phyloP scores from a whole-genome alignment of 306 rosid genomes.

The Rosa chinensis region DNA sequence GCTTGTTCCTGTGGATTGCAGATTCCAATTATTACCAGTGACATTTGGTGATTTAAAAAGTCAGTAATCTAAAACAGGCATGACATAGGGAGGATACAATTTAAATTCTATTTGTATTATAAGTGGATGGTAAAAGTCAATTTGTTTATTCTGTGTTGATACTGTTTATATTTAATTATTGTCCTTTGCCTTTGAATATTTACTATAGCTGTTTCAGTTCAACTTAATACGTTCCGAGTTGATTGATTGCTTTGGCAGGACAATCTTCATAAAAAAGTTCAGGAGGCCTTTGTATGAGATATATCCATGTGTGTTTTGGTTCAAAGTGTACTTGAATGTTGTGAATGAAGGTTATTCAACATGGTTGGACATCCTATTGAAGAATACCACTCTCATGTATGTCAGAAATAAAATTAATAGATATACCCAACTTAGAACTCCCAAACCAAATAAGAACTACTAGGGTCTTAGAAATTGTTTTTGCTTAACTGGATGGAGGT shows the following conservation, averaged over 20 bases:
- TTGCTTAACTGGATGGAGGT: background rate
- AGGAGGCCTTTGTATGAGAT: conserved; percentile 1
- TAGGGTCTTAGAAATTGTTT: background rate
- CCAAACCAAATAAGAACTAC: background rate
- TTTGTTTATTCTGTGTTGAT: conserved; percentile 21
- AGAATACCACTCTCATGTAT: background rate
- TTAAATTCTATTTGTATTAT: conserved; percentile 37
- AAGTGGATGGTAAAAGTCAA: conserved; percentile 27
- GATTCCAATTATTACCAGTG: conserved; percentile 14
- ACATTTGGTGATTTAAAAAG: conserved; percentile 26
- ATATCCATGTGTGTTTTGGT: background rate
- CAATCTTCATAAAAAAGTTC: background rate
- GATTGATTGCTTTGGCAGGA: background rate
- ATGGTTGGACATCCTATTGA: background rate
- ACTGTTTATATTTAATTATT: conserved; percentile 22
- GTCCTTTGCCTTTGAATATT: conserved; percentile 10
- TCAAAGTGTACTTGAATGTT: background rate
- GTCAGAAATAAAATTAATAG: background rate
- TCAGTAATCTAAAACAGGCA: conserved; percentile 24
- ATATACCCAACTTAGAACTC: background rate
- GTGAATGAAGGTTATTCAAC: background rate
- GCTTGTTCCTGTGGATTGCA: conserved; percentile 28
- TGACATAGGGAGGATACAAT: conserved; percentile 19
- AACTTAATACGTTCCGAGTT: background rate
- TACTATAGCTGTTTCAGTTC: conserved; percentile 1